These are phyloP conservation scores for Botryotinia narcissicola DNA, from an alignment of 2,329 filamentous ascomycete species.

Conservation along the genomic window DNA sequence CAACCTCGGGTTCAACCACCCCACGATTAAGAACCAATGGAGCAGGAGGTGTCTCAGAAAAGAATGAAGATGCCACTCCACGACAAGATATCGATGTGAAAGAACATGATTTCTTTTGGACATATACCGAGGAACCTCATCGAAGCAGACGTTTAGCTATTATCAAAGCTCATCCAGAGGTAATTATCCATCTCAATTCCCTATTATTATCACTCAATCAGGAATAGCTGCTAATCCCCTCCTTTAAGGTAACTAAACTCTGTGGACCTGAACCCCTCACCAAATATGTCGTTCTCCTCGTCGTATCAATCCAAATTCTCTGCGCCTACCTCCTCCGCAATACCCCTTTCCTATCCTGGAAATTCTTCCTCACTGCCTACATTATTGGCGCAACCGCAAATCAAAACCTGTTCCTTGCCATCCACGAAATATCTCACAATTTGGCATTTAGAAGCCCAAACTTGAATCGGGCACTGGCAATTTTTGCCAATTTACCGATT, in stretches of 20 bases:
- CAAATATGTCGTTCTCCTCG: slow-evolving; percentile 83
- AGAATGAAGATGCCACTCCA: slow-evolving; percentile 21
- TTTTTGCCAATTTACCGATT: slow-evolving; percentile 94
- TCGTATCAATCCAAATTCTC: slow-evolving; percentile 77
- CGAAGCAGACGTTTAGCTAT: slow-evolving; percentile 86
- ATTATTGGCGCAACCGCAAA: slow-evolving; percentile 91
- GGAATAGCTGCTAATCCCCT: not conserved
- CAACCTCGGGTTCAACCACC: slow-evolving; percentile 4
- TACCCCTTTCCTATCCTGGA: slow-evolving; percentile 76
- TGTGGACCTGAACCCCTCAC: slow-evolving; percentile 95
- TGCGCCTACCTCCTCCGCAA: slow-evolving; percentile 76
- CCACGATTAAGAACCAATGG: slow-evolving; percentile 10
- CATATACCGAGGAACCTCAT: slow-evolving; percentile 97
- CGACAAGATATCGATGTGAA: slow-evolving; percentile 28
- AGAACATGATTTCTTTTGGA: slow-evolving; percentile 79
- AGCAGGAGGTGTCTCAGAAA: not conserved
- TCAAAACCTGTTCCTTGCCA: slow-evolving; percentile 97
- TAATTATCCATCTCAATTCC: slow-evolving; percentile 41
- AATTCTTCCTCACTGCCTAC: slow-evolving; percentile 85
- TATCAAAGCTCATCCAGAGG: slow-evolving; percentile 97
- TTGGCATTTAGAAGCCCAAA: slow-evolving; percentile 80
- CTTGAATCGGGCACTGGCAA: slow-evolving; percentile 81
- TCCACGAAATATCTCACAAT: slow-evolving; percentile 98
- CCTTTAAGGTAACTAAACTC: slow-evolving; percentile 79
- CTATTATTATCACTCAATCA: not conserved